Base-by-base conservation (phyloP, 768 basidiomycete species). In the Mrakia gelida region DNA sequence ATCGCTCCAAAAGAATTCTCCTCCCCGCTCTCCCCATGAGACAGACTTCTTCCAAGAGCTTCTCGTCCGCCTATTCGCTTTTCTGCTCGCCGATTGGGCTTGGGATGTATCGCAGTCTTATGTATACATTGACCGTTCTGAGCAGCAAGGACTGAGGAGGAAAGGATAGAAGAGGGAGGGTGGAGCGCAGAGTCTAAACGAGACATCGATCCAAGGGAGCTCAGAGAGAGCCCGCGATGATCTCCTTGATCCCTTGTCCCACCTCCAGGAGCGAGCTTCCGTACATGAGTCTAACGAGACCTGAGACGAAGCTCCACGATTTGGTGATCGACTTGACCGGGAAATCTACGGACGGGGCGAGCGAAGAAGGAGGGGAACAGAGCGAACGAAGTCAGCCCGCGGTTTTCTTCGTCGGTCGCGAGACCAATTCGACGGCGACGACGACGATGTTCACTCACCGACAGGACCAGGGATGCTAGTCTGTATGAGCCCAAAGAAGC, bases 401-500 rank as follows among this genome's bases (percentile, higher is more conserved):
- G 38, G 38, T 3, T n/a, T n/a, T 38, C 38, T 38, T 38, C 38
- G 38, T 38, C 45, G 45, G 45, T 52, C 30, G 6, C 23, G 1
- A 38, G 34, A 32, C 34, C 34, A 26, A 34, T 28, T 8, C 38
- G 23, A 30, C n/a, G 38, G 62, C 23, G 68, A 43, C 41, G 13
- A 49, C 11, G 21, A n/a, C 8, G 3, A 21, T 26, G 45, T n/a
- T n/a, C n/a, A 82, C 84, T 79, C 38, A 84, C 84, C 93, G 43
- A 99, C 86, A 1, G 91, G 90, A 65, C 88, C 88, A 0, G 97
- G 97, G 79, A 99, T 97, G 16, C 84, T 85, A 0, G 97, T 99
- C 83, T 94, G 90, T 62, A 95, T 87, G 63, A 91, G 82, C 49
- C 90, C 90, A 75, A 94, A 93, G 88, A 91, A 94, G 68, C 92